A percentile compares a stretch with the other conserved stretches of the same genome.
phyloP scores from a whole-genome alignment of 202 grass and related monocot species.

The Schoenoplectus tabernaemontani region DNA sequence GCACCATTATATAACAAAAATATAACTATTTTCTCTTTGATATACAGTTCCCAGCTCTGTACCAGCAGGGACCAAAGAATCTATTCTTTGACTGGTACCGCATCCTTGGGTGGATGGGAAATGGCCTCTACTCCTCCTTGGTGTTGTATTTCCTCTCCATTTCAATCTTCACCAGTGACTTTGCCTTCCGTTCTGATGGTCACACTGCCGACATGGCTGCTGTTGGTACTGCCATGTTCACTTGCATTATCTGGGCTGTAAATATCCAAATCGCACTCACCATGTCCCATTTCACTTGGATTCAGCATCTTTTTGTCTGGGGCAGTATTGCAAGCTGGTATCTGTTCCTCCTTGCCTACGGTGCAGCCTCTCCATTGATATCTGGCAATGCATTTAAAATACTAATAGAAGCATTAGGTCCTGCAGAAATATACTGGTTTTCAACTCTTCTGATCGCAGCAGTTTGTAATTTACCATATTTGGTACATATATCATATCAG shows the following conservation, averaged over 20 bases:
- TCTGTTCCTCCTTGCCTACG: conserved; percentile 30
- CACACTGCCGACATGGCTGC: conserved; percentile 90
- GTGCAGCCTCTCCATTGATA: conserved; percentile 25
- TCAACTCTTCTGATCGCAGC: conserved; percentile 60
- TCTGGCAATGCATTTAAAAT: conserved; percentile 18
- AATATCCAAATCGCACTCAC: conserved; percentile 94
- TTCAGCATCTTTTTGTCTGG: conserved; percentile 91
- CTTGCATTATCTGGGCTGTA: conserved; percentile 96
- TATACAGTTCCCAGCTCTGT: conserved; percentile 98
- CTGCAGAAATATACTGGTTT: conserved; percentile 30
- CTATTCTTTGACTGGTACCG: conserved; percentile 99
- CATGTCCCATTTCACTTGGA: conserved; percentile 99
- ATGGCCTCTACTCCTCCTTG: conserved; percentile 94
- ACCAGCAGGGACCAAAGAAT: conserved; percentile 97
- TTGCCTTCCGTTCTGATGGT: conserved; percentile 53
- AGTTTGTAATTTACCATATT: conserved; percentile 82
- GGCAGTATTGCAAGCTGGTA: conserved; percentile 92
- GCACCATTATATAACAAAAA: too few species aligned
- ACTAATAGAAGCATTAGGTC: too few species aligned
- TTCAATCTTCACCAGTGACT: conserved; percentile 61
- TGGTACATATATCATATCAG: conserved; percentile 91
- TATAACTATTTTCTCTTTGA: too few species aligned
- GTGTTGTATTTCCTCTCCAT: conserved; percentile 87
- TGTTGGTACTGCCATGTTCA: conserved; percentile 93
- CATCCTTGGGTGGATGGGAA: conserved; percentile 93